A percentile compares a stretch with the other conserved stretches of the same genome.
Conservation (phyloP, 805 yeast species). For the Teunomyces funiuensis region DNA sequence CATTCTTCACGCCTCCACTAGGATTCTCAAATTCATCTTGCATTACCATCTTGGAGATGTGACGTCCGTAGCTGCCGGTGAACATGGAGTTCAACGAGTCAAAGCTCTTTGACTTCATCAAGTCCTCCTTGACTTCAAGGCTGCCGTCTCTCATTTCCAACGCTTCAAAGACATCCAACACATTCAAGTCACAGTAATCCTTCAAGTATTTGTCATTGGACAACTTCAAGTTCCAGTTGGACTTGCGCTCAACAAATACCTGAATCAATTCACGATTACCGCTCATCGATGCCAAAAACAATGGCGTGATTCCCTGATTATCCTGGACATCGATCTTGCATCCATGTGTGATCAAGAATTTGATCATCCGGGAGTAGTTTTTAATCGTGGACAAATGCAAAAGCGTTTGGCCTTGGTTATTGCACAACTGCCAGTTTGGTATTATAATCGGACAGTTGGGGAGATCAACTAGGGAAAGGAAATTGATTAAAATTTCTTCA, state of each 20-base stretch:
- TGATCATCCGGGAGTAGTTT: constrained; percentile 63
- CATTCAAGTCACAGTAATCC: constrained; percentile 47
- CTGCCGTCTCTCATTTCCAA: constrained; percentile 18
- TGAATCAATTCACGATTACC: constrained; percentile 71
- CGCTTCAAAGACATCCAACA: constrained; percentile 38
- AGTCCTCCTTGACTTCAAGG: constrained; percentile 13
- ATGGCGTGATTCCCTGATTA: constrained; percentile 78
- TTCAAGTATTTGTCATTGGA: constrained; percentile 46
- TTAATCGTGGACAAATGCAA: constrained; percentile 81
- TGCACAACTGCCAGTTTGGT: constrained; percentile 82
- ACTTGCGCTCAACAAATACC: constrained; percentile 61
- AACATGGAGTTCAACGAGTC: constrained; percentile 43
- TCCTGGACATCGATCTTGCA: constrained; percentile 72
- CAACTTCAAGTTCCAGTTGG: constrained; percentile 53
- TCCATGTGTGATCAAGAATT: constrained; percentile 65
- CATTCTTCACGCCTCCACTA: neutral
- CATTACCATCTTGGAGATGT: constrained; percentile 41
- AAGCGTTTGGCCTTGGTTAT: constrained; percentile 81
- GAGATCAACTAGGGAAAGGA: constrained; percentile 58
- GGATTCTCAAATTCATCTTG: constrained; percentile 12
- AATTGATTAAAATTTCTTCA: constrained; percentile 49
- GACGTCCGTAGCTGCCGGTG: constrained; percentile 37
- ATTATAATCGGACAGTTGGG: constrained; percentile 60
- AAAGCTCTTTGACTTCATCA: constrained; percentile 33
- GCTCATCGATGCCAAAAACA: constrained; percentile 78